Evolutionary conservation across 306 rosid genomes (phyloP).

Genomic region (Nissolia schottii): DNA sequence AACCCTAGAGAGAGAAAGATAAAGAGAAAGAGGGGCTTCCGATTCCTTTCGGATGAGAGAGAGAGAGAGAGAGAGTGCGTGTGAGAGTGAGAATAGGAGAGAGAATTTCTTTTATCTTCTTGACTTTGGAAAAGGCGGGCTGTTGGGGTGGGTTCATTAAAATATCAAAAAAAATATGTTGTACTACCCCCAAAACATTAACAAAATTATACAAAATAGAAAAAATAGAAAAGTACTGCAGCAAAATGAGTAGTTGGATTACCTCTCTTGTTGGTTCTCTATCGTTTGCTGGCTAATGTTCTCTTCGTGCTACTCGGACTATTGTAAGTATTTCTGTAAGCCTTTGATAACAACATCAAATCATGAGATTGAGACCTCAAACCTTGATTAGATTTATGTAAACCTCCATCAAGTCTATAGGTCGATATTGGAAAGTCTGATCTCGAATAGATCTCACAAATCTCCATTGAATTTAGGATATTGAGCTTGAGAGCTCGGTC

Average conservation of each 20-base stretch:
- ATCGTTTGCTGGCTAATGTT: neutral
- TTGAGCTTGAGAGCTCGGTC: neutral
- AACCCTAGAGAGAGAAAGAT: conserved; percentile 90
- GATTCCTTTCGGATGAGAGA: conserved; percentile 34
- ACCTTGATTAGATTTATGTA: neutral
- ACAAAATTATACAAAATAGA: no score
- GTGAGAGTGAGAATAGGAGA: conserved; percentile 21
- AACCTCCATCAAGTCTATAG: neutral
- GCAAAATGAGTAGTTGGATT: neutral
- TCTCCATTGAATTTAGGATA: neutral
- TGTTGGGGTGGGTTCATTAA: neutral
- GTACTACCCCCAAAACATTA: no score
- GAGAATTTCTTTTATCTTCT: conserved; percentile 41
- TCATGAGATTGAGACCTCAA: neutral
- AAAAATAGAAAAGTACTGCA: neutral
- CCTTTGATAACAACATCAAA: neutral
- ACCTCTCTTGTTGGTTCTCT: neutral
- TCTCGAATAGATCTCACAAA: no score
- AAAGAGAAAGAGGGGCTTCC: conserved; percentile 37
- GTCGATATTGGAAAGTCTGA: no score
- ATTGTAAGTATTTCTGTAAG: neutral
- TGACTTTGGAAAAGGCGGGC: conserved; percentile 39
- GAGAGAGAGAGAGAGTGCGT: conserved; percentile 22
- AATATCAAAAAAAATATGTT: conserved; percentile 15
- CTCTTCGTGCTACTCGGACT: neutral